Conservation (phyloP, 1,139 yeast genomes). For the Zygoascus sp. region DNA sequence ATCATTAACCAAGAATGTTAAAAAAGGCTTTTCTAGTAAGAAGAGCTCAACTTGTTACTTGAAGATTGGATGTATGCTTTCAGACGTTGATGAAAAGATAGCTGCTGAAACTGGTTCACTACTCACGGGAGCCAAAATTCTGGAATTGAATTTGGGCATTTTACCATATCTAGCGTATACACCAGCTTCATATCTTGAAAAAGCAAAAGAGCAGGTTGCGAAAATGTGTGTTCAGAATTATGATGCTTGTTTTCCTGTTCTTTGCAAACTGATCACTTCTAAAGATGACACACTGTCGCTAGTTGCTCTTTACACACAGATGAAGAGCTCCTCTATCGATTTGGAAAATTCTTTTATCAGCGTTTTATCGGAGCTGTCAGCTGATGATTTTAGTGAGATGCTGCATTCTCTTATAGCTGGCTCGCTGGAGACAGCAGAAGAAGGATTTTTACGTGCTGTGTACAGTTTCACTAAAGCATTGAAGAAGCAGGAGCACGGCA, state of each 20-base stretch:
- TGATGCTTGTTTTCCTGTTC: slow-evolving; percentile 12
- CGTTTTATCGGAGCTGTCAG: slow-evolving; percentile 1
- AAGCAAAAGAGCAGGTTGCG: neutral
- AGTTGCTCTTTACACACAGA: slow-evolving; percentile 13
- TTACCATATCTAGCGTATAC: neutral
- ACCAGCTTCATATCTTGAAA: slow-evolving; percentile 1
- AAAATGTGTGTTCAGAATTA: slow-evolving; percentile 1
- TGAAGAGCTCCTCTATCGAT: slow-evolving; percentile 5
- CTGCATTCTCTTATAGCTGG: slow-evolving; percentile 1
- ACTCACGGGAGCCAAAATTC: neutral
- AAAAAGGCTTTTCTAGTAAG: neutral
- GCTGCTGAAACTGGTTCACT: neutral
- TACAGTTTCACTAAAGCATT: slow-evolving; percentile 11
- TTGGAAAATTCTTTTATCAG: slow-evolving; percentile 5
- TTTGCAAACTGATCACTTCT: slow-evolving; percentile 11
- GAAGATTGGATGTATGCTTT: neutral
- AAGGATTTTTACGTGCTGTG: slow-evolving; percentile 10
- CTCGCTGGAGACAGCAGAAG: neutral
- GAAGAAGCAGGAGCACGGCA: slow-evolving; percentile 11
- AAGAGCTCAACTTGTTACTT: neutral
- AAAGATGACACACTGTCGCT: slow-evolving; percentile 13
- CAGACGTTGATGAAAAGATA: neutral
- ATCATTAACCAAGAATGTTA: neutral
- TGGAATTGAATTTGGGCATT: neutral
- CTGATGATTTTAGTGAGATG: neutral